Conservation (phyloP, 768 basidiomycete species). For the Amylocystis lapponica region DNA sequence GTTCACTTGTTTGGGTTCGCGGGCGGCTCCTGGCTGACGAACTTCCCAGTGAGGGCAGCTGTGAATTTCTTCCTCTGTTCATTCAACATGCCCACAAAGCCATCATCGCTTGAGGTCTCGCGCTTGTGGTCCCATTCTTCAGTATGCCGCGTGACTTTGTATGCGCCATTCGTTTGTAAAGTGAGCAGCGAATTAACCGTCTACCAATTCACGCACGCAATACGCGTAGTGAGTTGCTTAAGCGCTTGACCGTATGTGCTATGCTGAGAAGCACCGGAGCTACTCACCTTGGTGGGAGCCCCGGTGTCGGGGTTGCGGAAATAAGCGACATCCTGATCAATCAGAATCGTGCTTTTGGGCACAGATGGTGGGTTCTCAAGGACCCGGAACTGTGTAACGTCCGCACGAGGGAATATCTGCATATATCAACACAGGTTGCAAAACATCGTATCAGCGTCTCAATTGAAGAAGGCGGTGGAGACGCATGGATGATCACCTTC, state of each 20-base stretch:
- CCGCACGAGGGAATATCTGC: constrained; percentile 38
- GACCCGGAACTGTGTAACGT: constrained; percentile 37
- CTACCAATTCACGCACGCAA: no score
- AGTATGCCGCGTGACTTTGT: constrained; percentile 33
- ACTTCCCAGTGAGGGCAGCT: constrained; percentile 29
- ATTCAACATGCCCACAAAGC: constrained; percentile 39
- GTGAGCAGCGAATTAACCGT: constrained; percentile 39
- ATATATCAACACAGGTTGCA: not conserved
- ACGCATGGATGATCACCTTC: no score
- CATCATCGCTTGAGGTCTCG: constrained; percentile 32
- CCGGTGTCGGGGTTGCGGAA: constrained; percentile 31
- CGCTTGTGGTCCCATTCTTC: constrained; percentile 42
- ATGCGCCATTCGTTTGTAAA: constrained; percentile 31
- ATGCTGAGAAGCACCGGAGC: not conserved
- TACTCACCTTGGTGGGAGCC: constrained; percentile 41
- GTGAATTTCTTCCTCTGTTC: constrained; percentile 40
- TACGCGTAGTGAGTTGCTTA: not conserved
- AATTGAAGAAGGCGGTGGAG: no score
- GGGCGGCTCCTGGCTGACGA: constrained; percentile 25
- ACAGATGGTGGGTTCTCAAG: constrained; percentile 35
- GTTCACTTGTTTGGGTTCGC: not conserved
- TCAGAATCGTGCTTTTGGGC: constrained; percentile 33
- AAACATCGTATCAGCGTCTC: no score
- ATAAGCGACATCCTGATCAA: constrained; percentile 44
- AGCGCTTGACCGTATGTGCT: not conserved